Conservation (phyloP, 768 basidiomycete genomes). For the Lactarius sp. region DNA sequence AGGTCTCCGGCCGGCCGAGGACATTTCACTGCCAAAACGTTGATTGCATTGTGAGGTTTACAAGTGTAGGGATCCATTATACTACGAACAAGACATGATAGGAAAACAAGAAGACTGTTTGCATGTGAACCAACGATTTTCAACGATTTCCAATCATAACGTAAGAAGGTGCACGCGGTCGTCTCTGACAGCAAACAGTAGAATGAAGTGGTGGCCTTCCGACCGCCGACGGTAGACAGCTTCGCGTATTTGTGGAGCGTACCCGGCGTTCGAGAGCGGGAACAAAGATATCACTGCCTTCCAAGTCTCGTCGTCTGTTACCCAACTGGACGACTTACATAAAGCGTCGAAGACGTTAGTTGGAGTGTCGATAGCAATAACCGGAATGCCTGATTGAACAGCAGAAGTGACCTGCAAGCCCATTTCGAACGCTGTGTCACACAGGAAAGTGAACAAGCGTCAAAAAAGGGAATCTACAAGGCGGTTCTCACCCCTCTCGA, state of each 20-base stretch:
- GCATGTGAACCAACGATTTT: background rate
- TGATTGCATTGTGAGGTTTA: background rate
- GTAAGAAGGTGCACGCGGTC: constrained; percentile 61
- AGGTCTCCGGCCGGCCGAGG: too few species aligned
- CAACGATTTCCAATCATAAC: constrained; percentile 5
- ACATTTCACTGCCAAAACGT: too few species aligned
- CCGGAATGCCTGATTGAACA: constrained; percentile 56
- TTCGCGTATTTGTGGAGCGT: constrained; percentile 66
- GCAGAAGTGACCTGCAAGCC: constrained; percentile 52
- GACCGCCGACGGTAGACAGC: constrained; percentile 54
- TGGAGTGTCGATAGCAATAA: constrained; percentile 68
- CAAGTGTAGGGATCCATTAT: background rate
- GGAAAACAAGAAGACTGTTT: background rate
- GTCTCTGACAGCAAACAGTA: constrained; percentile 64
- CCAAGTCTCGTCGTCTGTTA: constrained; percentile 74
- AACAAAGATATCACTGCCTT: constrained; percentile 51
- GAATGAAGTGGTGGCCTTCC: constrained; percentile 58
- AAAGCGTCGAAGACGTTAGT: constrained; percentile 57
- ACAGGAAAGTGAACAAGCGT: background rate
- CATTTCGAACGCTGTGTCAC: constrained; percentile 55
- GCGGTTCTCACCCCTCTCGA: constrained; percentile 52
- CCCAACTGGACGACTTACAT: constrained; percentile 54
- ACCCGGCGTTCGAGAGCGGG: constrained; percentile 52
- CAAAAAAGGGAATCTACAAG: background rate
- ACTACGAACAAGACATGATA: background rate